Percentiles rank a stretch among this genome's conserved stretches.
Evolutionary conservation across 768 basidiomycete species (phyloP).

Genomic region (Wakefieldia striispora): DNA sequence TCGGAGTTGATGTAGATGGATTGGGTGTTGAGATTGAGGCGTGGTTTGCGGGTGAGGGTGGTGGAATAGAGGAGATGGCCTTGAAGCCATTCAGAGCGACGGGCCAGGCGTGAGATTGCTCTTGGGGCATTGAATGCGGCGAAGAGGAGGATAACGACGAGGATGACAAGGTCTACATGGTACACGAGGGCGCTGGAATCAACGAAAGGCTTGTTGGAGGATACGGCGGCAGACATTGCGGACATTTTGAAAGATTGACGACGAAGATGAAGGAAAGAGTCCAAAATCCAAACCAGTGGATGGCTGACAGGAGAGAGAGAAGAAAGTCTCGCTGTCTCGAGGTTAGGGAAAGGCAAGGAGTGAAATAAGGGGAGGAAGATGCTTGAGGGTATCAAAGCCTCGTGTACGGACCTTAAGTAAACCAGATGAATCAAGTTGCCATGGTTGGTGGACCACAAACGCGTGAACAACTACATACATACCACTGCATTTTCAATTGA

Average conservation of each 20-base stretch:
- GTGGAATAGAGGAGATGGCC: constrained; percentile 45
- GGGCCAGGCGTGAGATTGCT: constrained; percentile 48
- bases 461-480: too few relatives aligned
- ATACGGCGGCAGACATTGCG: not conserved
- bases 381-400: too few relatives aligned
- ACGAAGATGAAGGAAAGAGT: constrained; percentile 2
- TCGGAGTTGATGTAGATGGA: constrained; percentile 17
- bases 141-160: constrained; percentile 39
- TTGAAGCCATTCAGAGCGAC: constrained; percentile 47
- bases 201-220: not conserved
- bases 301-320: not conserved
- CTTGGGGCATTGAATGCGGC: constrained; percentile 47
- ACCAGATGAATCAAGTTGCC: too few relatives aligned
- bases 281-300: constrained; percentile 6
- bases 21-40: constrained; percentile 9
- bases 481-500: too few relatives aligned
- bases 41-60: constrained; percentile 2
- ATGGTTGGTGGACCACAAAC: too few relatives aligned
- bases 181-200: constrained; percentile 24
- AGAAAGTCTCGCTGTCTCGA: too few relatives aligned
- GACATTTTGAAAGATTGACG: constrained; percentile 16
- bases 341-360: too few relatives aligned
- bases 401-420: too few relatives aligned
- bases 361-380: too few relatives aligned
- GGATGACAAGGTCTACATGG: constrained; percentile 45